Evolutionary conservation across 2,329 filamentous ascomycete genomes (phyloP), one percentile per base, ranked within the genome.

Genomic region (Bertia moriformis): DNA sequence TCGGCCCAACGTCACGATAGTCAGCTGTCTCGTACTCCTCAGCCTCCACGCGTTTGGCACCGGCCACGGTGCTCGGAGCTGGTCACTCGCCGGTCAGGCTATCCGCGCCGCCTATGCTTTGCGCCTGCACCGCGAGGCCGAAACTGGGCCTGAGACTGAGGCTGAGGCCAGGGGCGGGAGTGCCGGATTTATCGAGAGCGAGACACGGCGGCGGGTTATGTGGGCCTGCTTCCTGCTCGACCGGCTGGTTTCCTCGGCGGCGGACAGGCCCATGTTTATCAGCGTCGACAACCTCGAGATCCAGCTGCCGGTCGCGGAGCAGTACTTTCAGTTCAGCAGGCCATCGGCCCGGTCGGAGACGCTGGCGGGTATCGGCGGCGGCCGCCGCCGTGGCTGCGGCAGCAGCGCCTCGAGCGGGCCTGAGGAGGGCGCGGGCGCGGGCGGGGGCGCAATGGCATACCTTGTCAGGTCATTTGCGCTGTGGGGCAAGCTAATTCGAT

Each of bases 201-300:
- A n/a, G n/a, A n/a, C n/a, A n/a, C n/a, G n/a, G n/a, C n/a, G n/a
- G n/a, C 74, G 91, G 41, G 91, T 87, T 2, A 96, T 98, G 89
- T 98, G 91, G 91, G 84, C 88, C 12, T 96, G 89, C 54, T 94
- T 94, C 51, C 59, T 95, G 41, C 95, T 96, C 88, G 91, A 98
- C 55, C 78, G 89, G 0, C 95, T n/a, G n/a, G n/a, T 95, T 58
- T 95, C 89, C 0, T 95, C 88, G 1, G 89, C 89, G 2, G 93
- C 86, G 2, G 88, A 95, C 50, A 73, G 89, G 27, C 91, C 91
- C 15, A 84, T 86, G 39, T 94, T 95, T 48, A 81, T 94, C 40
- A 81, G 84, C 47, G 87, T 95, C 55, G 84, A 91, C 46, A 85
- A 83, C 40, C 72, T 96, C 44, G 80, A 85, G 48, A 85, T 95